phyloP scores from a whole-genome alignment of 306 rosid species.

The Acmispon strigosus region DNA sequence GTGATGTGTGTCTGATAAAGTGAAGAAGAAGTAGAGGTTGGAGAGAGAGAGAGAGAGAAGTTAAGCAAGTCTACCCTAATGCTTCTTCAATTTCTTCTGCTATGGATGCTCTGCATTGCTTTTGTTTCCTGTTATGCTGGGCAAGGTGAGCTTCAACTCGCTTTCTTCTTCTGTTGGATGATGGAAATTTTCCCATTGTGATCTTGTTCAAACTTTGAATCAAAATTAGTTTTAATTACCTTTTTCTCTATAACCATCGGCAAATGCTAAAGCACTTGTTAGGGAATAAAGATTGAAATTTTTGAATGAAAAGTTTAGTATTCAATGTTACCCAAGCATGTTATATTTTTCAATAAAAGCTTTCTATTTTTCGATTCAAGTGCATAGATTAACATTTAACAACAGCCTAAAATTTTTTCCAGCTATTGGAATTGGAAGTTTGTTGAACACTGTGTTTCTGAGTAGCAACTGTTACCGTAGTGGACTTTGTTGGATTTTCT shows the following conservation, averaged over 20 bases:
- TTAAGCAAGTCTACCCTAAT: constrained; percentile 16
- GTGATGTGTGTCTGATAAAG: not conserved
- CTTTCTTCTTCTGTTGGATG: not conserved
- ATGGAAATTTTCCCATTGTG: not conserved
- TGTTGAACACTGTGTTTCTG: not conserved
- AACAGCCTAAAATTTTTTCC: too few relatives aligned
- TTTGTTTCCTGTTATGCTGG: constrained; percentile 31
- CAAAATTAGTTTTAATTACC: not conserved
- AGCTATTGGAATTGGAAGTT: too few relatives aligned
- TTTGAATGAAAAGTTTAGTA: not conserved
- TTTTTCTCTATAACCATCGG: not conserved
- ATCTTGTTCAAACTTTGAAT: not conserved
- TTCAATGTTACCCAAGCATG: too few relatives aligned
- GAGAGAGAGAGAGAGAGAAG: not conserved
- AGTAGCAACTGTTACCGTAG: not conserved
- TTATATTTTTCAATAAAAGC: too few relatives aligned
- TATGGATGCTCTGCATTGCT: constrained; percentile 38
- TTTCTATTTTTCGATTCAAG: too few relatives aligned
- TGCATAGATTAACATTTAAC: too few relatives aligned
- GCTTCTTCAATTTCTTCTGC: constrained; percentile 41
- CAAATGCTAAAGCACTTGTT: too few relatives aligned
- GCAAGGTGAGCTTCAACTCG: constrained; percentile 38
- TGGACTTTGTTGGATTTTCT: not conserved
- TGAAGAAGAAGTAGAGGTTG: constrained; percentile 13
- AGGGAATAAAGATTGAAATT: not conserved